Evolutionary conservation across 2,329 filamentous ascomycete genomes (phyloP), one percentile per base, ranked within the genome.

Genomic region (Aspergillus ustus): DNA sequence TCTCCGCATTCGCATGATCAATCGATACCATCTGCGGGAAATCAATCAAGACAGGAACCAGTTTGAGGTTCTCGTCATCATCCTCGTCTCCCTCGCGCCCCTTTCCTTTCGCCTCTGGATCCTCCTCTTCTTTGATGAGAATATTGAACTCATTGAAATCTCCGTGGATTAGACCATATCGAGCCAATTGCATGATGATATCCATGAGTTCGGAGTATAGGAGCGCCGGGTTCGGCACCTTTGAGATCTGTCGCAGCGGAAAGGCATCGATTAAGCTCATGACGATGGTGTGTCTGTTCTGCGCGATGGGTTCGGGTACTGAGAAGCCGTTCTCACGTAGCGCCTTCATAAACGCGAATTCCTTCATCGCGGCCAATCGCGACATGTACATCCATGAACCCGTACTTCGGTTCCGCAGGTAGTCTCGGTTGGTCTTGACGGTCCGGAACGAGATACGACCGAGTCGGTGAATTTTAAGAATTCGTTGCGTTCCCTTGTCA

Each of bases 131-230:
- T 73, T 95, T 92, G 75, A 99, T 89, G 37, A 99, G 82, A 66
- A 99, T 94, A 76, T 99, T 99, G 84, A 99, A 99, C 77, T 99
- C 96, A 81, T 99, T 99, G 82, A 96, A 99, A 75, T 99, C 95
- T 64, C 95, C 95, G 74, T 99, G 95, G 64, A 99, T 99, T 52
- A 99, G 82, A 7, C 95, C 95, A 68, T 93, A 88, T 64, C 87
- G 87, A 6, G 95, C 94, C 45, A 99, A 83, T 29, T 89, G 86
- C 48, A 99, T 82, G 59, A 99, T 92, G 69, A 97, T 86, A 46
- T 87, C 85, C 72, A 99, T 96, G 37, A 99, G 82, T 63, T 98
- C 92, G n/a, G 89, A 89, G 74, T 99, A 99, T 6, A 99, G 83
- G n/a, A 81, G 81, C 2, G 92, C 91, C 0, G 94, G 92, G 68